Evolutionary conservation across 805 yeast species (phyloP), one percentile per base, ranked within the genome.

Genomic region (Saccharomycopsis fermentans): DNA sequence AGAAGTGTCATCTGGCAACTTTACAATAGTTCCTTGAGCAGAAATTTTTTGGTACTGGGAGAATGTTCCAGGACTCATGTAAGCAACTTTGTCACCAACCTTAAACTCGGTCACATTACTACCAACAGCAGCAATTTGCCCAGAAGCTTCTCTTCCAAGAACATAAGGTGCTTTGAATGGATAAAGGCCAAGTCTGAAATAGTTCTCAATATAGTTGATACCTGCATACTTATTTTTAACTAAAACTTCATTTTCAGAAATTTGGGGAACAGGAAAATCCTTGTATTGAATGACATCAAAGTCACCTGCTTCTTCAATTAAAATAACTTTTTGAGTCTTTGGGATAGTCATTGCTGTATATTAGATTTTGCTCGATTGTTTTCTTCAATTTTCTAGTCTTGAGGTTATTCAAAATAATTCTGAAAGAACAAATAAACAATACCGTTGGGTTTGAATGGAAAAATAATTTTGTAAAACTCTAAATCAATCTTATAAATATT

Each of bases 111-210:
- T 71, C 39, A 86, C 92, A 1, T 76, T 69, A 1, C 71, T 65
- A 32, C 96, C 96, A 21, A 79, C 78, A 4, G 82, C 80, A 37
- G 77, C 90, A 53, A 90, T 80, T 17, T 70, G 78, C 43, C 96
- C 96, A 24, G 82, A 70, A 1, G 89, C 92, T 65, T 83, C 89
- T 60, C 90, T 76, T 27, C 96, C 96, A 35, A 87, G 73, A 29
- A 81, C 71, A 62, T 74, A 77, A 0, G 98, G 97, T 54, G 72
- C 68, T 32, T 71, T 66, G 14, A 75, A 66, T 6, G 88, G 86
- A 67, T 91, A 91, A 4, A 86, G 66, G 4, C 97, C 97, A 55
- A 73, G 79, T 67, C 97, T 80, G 74, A 87, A 88, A 71, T 90
- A 91, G 3, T 82, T 75, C 66, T 91, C 97, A 63, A 90, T 86